Conservation (phyloP, 2,329 filamentous ascomycete genomes). For the Emydomyces testavorans region DNA sequence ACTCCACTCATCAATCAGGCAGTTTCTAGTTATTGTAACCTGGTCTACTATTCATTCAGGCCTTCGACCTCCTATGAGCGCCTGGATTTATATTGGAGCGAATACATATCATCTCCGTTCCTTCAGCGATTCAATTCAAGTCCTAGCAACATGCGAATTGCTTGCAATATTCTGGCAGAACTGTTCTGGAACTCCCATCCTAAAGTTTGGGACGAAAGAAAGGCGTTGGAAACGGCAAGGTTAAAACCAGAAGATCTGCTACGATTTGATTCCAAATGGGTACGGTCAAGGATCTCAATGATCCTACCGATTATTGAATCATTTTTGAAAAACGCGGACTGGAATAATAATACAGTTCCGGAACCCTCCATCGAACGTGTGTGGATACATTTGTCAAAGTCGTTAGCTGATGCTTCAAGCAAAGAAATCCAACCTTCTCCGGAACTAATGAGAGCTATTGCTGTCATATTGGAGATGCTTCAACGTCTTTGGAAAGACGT, state of each 20-base stretch:
- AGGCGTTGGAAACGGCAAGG: conserved; percentile 49
- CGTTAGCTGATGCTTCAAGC: conserved; percentile 50
- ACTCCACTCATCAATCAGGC: conserved; percentile 41
- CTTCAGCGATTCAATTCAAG: conserved; percentile 42
- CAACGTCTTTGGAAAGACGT: conserved; percentile 60
- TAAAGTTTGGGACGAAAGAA: conserved; percentile 63
- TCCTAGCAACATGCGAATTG: conserved; percentile 46
- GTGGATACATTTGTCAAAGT: conserved; percentile 49
- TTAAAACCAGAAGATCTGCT: conserved; percentile 65
- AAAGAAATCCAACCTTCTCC: conserved; percentile 85
- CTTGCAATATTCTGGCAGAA: conserved; percentile 59
- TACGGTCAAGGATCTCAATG: conserved; percentile 56
- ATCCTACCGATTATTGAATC: conserved; percentile 52
- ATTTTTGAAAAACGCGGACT: conserved; percentile 34
- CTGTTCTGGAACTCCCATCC: conserved; percentile 44
- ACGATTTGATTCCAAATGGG: conserved; percentile 73
- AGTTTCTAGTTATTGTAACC: conserved; percentile 62
- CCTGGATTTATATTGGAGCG: conserved; percentile 67
- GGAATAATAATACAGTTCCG: conserved; percentile 32
- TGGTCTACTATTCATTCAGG: conserved; percentile 72
- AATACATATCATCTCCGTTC: conserved; percentile 56
- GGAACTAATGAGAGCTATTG: conserved; percentile 71
- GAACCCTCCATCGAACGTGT: conserved; percentile 44
- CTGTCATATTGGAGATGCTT: conserved; percentile 57
- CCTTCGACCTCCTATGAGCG: conserved; percentile 55